Conservation (phyloP, 2,329 filamentous ascomycete species). For the Hymenoscyphus fructigenus region DNA sequence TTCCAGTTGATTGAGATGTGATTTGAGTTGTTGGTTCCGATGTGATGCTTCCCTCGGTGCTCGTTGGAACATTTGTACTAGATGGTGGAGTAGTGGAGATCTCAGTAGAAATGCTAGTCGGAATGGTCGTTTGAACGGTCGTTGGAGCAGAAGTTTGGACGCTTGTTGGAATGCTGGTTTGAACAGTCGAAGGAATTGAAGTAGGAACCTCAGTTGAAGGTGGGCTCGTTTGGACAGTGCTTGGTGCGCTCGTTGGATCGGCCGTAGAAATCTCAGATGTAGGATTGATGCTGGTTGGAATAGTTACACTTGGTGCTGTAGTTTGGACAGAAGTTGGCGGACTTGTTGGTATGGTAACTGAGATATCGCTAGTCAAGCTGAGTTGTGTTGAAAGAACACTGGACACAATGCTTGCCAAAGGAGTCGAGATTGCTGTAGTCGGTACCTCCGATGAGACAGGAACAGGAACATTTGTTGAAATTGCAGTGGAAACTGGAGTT, state of each 20-base stretch:
- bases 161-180: neutral
- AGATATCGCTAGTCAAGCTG: neutral
- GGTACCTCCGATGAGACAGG: neutral
- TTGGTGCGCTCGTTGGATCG: neutral
- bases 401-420: neutral
- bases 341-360: slow-evolving; percentile 1
- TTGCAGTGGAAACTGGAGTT: neutral
- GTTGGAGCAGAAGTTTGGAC: neutral
- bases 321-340: neutral
- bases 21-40: neutral
- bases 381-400: too few species aligned
- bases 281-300: neutral
- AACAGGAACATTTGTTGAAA: neutral
- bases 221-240: neutral
- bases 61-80: too few species aligned
- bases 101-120: neutral
- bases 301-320: neutral
- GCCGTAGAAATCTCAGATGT: slow-evolving; percentile 1
- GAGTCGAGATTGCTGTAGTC: neutral
- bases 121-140: neutral
- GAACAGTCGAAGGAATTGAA: neutral
- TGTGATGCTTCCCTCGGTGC: neutral
- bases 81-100: too few species aligned
- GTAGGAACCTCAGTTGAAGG: slow-evolving; percentile 6
- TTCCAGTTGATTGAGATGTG: neutral